Percentiles rank a stretch among this genome's conserved stretches.
These are phyloP conservation scores for Saccharomycopsis javanensis DNA, from an alignment of 805 yeast species.

Conservation along the genomic window DNA sequence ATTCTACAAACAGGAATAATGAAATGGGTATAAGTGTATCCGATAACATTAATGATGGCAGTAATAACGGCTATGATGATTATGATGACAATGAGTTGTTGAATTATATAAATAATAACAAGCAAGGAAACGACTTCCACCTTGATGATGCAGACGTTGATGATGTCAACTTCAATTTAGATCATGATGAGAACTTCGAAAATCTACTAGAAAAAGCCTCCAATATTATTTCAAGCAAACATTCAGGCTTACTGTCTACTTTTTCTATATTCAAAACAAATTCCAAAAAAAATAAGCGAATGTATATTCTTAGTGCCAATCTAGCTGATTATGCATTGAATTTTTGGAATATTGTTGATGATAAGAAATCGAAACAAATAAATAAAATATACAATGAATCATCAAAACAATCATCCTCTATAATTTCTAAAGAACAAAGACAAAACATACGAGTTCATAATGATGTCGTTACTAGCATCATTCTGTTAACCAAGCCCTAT, in stretches of 20 bases:
- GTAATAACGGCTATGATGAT: neutral
- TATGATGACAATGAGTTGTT: neutral
- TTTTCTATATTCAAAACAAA: neutral
- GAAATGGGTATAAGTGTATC: neutral
- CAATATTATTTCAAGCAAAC: neutral
- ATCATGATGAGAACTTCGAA: slow-evolving; percentile 2
- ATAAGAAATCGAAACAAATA: slow-evolving; percentile 6
- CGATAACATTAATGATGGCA: neutral
- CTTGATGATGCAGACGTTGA: slow-evolving; percentile 1
- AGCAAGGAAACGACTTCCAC: neutral
- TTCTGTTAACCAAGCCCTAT: slow-evolving; percentile 38
- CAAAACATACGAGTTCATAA: slow-evolving; percentile 37
- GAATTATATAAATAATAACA: neutral
- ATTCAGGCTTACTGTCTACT: neutral
- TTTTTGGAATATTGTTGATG: slow-evolving; percentile 29
- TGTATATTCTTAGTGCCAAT: slow-evolving; percentile 11
- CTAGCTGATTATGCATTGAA: slow-evolving; percentile 21
- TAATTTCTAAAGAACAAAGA: slow-evolving; percentile 36
- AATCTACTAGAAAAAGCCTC: neutral
- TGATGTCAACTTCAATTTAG: neutral
- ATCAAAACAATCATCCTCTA: slow-evolving; percentile 22
- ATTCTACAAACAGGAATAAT: neutral
- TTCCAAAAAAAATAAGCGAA: neutral
- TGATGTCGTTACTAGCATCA: slow-evolving; percentile 43
- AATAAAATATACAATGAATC: slow-evolving; percentile 2